These are phyloP conservation scores for Auricularia sp. DNA, from an alignment of 768 basidiomycete genomes.

Conservation along the genomic window DNA sequence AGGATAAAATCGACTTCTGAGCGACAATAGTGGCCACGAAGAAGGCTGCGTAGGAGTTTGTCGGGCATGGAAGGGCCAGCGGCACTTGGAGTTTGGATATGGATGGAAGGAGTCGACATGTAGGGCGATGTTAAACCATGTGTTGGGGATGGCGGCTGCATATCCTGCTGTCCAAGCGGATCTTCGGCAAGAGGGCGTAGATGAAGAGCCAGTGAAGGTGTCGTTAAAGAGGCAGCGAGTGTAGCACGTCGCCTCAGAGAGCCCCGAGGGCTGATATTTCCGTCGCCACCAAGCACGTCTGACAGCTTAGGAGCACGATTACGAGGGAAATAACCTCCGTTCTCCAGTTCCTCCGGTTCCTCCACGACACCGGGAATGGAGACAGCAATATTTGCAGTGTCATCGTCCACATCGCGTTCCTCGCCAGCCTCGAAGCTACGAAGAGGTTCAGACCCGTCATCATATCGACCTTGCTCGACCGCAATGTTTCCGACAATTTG, in stretches of 20 bases:
- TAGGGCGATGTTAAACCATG: conserved; percentile 29
- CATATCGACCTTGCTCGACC: conserved; percentile 77
- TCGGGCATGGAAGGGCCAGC: conserved; percentile 37
- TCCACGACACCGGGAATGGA: conserved; percentile 32
- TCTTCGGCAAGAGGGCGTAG: conserved; percentile 51
- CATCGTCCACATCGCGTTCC: conserved; percentile 32
- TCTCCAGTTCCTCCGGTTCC: conserved; percentile 11
- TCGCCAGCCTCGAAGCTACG: conserved; percentile 40
- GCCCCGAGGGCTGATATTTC: conserved; percentile 12
- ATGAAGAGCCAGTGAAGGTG: conserved; percentile 46
- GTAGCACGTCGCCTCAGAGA: conserved; percentile 34
- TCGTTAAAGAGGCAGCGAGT: conserved; percentile 60
- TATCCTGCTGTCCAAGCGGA: conserved; percentile 61
- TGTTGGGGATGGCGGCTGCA: conserved; percentile 22
- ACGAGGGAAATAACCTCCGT: neutral
- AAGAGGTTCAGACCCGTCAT: conserved; percentile 37
- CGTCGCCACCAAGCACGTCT: neutral
- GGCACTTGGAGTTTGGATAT: conserved; percentile 32
- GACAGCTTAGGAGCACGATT: neutral
- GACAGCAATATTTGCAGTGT: conserved; percentile 31
- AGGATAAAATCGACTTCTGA: conserved; percentile 86
- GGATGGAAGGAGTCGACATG: conserved; percentile 64
- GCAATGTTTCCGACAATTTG: conserved; percentile 74
- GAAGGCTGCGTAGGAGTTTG: conserved; percentile 50
- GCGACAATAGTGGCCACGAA: conserved; percentile 80